phyloP scores from a whole-genome alignment of 768 basidiomycete genomes.

The Kondoa malvinella region DNA sequence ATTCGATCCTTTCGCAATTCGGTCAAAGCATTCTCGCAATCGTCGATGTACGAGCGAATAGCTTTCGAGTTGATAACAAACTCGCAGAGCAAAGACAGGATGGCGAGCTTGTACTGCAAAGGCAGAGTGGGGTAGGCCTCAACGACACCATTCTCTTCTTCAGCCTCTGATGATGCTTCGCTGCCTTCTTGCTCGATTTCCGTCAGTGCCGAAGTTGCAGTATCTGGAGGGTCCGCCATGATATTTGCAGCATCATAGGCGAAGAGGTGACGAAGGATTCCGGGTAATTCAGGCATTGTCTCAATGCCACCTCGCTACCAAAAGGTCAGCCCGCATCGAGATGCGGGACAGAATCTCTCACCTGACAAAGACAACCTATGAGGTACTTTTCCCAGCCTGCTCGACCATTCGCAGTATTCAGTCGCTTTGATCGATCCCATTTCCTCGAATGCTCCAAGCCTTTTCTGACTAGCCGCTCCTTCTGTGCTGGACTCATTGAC shows the following conservation, averaged over 20 bases:
- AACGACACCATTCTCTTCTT: neutral
- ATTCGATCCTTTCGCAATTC: constrained; percentile 88
- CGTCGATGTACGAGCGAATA: constrained; percentile 75
- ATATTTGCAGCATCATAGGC: constrained; percentile 11
- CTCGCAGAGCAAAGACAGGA: constrained; percentile 76
- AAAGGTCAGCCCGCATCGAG: neutral
- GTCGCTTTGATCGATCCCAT: constrained; percentile 26
- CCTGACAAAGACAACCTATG: constrained; percentile 25
- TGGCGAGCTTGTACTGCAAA: constrained; percentile 59
- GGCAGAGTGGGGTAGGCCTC: constrained; percentile 21
- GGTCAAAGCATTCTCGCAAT: constrained; percentile 72
- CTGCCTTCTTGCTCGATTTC: neutral
- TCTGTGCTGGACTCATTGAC: constrained; percentile 11
- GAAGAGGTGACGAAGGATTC: constrained; percentile 25
- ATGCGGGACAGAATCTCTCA: neutral
- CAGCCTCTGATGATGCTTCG: neutral
- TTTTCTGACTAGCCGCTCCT: constrained; percentile 16
- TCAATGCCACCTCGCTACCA: constrained; percentile 21
- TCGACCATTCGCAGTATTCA: constrained; percentile 21
- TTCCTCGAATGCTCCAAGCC: constrained; percentile 23
- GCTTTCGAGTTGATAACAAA: constrained; percentile 76
- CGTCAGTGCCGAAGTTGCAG: neutral
- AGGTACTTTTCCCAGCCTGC: constrained; percentile 26
- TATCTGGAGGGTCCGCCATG: neutral
- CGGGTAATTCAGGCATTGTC: constrained; percentile 17